Percentiles rank a stretch among this genome's conserved stretches.
These are phyloP conservation scores for Mycena sanguinolenta DNA, from an alignment of 768 basidiomycete genomes.

Conservation along the genomic window DNA sequence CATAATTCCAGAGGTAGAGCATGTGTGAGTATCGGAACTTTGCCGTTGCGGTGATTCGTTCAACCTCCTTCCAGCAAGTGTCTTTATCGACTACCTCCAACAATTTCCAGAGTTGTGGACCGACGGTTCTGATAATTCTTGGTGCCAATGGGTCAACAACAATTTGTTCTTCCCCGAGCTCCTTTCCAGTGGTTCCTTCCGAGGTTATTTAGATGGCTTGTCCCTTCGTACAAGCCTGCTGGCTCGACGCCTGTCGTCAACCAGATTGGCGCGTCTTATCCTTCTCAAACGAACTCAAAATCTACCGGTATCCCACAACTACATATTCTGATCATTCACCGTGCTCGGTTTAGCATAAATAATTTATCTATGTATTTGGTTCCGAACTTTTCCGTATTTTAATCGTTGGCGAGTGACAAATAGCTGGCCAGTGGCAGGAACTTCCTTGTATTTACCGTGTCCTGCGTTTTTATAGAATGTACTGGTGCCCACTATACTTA, in stretches of 20 bases:
- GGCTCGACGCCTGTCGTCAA: not conserved
- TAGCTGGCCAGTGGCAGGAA: too few relatives aligned
- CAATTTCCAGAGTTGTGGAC: conserved; percentile 14
- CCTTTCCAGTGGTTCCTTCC: not conserved
- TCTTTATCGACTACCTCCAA: conserved; percentile 15
- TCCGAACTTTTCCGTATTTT: too few relatives aligned
- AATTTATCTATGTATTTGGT: too few relatives aligned
- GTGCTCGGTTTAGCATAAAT: too few relatives aligned
- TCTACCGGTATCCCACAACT: conserved; percentile 9
- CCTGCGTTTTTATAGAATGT: too few relatives aligned
- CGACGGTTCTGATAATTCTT: not conserved
- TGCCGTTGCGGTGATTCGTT: not conserved
- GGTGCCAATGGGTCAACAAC: conserved; percentile 7
- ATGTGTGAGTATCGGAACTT: not conserved
- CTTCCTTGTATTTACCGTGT: too few relatives aligned
- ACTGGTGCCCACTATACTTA: too few relatives aligned
- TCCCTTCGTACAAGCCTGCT: conserved; percentile 9
- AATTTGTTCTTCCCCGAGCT: conserved; percentile 6
- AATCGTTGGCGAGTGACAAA: too few relatives aligned
- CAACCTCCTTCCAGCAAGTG: not conserved
- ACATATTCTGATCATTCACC: too few relatives aligned
- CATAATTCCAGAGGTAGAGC: not conserved
- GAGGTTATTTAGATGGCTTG: not conserved
- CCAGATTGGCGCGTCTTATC: conserved; percentile 14
- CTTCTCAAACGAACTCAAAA: conserved; percentile 6